Conservation (phyloP, 1,139 yeast genomes). For the Pichia sp. region DNA sequence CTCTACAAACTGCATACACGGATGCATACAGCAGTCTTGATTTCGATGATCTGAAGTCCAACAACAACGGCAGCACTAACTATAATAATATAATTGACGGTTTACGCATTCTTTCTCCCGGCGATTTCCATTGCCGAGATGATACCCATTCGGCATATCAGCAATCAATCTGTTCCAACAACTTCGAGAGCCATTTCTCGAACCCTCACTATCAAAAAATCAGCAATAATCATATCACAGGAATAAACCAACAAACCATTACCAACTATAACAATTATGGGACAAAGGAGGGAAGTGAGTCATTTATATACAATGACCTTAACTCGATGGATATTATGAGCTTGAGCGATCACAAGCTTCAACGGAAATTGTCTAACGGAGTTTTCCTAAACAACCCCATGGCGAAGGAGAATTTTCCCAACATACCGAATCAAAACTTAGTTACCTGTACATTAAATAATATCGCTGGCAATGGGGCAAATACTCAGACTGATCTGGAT, state of each 20-base stretch:
- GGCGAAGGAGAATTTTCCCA: slow-evolving; percentile 4
- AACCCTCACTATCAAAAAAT: background rate
- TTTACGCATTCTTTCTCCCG: background rate
- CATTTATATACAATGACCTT: slow-evolving; percentile 26
- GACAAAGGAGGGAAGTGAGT: slow-evolving; percentile 22
- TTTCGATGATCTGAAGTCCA: slow-evolving; percentile 7
- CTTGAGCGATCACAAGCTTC: slow-evolving; percentile 8
- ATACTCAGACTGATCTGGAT: slow-evolving; percentile 11
- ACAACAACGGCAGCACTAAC: background rate
- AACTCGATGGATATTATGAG: slow-evolving; percentile 13
- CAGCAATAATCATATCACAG: background rate
- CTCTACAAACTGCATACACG: slow-evolving; percentile 10
- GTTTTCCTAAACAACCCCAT: slow-evolving; percentile 6
- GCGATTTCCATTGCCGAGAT: slow-evolving; percentile 10
- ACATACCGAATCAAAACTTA: background rate
- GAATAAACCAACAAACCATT: background rate
- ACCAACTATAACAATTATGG: background rate
- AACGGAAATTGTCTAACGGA: slow-evolving; percentile 6
- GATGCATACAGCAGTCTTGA: slow-evolving; percentile 14
- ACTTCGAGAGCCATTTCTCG: slow-evolving; percentile 11
- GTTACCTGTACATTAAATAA: background rate
- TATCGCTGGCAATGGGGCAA: background rate
- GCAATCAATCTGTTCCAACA: slow-evolving; percentile 21
- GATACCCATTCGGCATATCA: slow-evolving; percentile 24
- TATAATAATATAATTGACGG: background rate